Evolutionary conservation across 345 rosid species (phyloP), one percentile per base, ranked within the genome.

Genomic region (Dimocarpus longan): DNA sequence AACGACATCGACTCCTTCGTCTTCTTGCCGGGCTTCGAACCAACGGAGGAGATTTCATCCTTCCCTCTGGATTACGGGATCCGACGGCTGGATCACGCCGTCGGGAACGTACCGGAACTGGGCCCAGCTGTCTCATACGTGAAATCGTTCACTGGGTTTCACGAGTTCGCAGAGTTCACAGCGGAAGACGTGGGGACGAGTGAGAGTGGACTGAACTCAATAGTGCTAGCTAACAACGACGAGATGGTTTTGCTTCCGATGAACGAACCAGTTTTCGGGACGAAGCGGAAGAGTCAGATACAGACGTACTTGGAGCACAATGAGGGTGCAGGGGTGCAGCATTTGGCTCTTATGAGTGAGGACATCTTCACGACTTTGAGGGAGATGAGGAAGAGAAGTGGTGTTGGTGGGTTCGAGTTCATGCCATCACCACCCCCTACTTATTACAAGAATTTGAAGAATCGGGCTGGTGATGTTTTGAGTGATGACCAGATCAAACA

Each of bases 401-500:
- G 86, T 19, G 83, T 93, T 1, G 98, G 98, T 13, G 98, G 98
- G 0, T 95, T 95, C 56, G 98, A 95, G 69, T 95, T 93, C 82
- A 95, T 95, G 98, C 98, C 98, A 6, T 85, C 94, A 8, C 98
- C 98, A 66, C 98, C 98, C 4, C 94, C 94, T 10, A 93, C 94
- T 28, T 95, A 95, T 32, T 93, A 92, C 68, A 75, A 80, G 84
- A 95, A 95, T 56, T 67, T 95, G 80, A 95, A 92, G 89, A 85
- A 82, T 28, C 84, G 97, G 9, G 94, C 85, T 0, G 97, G 92
- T 3, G 98, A 93, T 77, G 91, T 92, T 54, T 81, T 95, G 81
- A 88, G 83, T 2, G 95, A 92, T 0, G 93, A 95, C 57, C 92
- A 92, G 93, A 93, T 95, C 37, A 87, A 89, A 76, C 92, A 95